These are phyloP conservation scores for Pichia heedii DNA, from an alignment of 805 yeast species.

Conservation along the genomic window DNA sequence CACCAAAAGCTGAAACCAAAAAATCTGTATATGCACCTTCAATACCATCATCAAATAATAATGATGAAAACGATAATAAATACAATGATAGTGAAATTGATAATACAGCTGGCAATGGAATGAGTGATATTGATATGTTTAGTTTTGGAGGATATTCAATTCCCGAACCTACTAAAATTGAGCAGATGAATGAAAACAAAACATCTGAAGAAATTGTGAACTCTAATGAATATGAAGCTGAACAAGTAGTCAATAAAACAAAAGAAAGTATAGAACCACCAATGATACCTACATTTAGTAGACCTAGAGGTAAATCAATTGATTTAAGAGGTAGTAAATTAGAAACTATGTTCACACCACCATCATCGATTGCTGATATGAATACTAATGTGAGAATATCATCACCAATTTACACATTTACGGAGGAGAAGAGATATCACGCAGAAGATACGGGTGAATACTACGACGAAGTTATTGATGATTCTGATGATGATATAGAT, in stretches of 20 bases:
- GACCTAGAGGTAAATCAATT: conserved; percentile 1
- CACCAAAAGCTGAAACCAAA: conserved; percentile 1
- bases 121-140: conserved; percentile 21
- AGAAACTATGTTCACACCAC: conserved; percentile 24
- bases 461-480: conserved; percentile 24
- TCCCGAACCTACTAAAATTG: conserved; percentile 11
- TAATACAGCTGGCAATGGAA: background rate
- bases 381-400: background rate
- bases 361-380: conserved; percentile 2
- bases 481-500: conserved; percentile 36
- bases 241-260: background rate
- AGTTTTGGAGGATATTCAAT: conserved; percentile 26
- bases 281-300: background rate
- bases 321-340: conserved; percentile 8
- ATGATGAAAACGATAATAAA: background rate
- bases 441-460: conserved; percentile 25
- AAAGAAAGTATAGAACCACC: background rate
- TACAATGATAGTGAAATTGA: background rate
- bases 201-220: background rate
- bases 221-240: background rate
- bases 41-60: background rate
- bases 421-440: conserved; percentile 20
- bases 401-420: conserved; percentile 20
- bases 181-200: background rate
- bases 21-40: conserved; percentile 1